Percentiles rank a stretch among this genome's conserved stretches.
These are phyloP conservation scores for Cladosporium oxysporum DNA, from an alignment of 2,329 filamentous ascomycete species.

Conservation along the genomic window DNA sequence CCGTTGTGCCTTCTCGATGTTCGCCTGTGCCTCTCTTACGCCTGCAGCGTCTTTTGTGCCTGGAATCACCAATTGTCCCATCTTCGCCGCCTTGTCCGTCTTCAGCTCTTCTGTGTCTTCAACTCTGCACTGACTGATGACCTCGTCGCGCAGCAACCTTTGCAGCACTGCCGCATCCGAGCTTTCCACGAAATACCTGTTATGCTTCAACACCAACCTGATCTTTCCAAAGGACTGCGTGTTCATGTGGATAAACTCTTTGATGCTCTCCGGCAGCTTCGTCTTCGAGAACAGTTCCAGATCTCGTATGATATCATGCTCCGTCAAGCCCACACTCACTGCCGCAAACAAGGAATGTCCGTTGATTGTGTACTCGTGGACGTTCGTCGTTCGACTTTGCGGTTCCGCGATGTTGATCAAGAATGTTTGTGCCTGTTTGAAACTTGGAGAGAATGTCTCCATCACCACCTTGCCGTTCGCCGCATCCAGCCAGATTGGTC, in stretches of 20 bases:
- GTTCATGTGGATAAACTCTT: constrained; percentile 76
- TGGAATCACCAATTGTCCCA: constrained; percentile 85
- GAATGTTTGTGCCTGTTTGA: constrained; percentile 87
- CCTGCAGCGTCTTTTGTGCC: constrained; percentile 92
- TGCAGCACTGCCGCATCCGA: constrained; percentile 85
- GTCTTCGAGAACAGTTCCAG: constrained; percentile 89
- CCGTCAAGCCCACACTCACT: constrained; percentile 88
- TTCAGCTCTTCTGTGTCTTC: constrained; percentile 73
- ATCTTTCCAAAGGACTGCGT: constrained; percentile 94
- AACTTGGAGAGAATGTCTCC: constrained; percentile 89
- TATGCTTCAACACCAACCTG: constrained; percentile 91
- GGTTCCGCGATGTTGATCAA: constrained; percentile 95
- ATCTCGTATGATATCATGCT: constrained; percentile 85
- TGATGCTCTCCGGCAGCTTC: constrained; percentile 76
- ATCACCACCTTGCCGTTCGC: constrained; percentile 83
- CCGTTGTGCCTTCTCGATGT: constrained; percentile 39
- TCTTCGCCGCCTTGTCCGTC: constrained; percentile 79
- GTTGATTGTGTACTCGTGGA: constrained; percentile 92
- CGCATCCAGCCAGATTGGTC: constrained; percentile 92
- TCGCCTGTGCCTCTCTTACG: constrained; percentile 68
- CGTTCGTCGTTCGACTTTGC: constrained; percentile 80
- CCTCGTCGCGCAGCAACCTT: constrained; percentile 77
- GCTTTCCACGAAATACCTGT: constrained; percentile 91
- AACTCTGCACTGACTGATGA: constrained; percentile 77
- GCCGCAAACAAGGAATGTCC: constrained; percentile 93